Percentiles rank a stretch among this genome's conserved stretches.
phyloP scores from a whole-genome alignment of 2,329 filamentous ascomycete genomes.

The Eutypella sp. region DNA sequence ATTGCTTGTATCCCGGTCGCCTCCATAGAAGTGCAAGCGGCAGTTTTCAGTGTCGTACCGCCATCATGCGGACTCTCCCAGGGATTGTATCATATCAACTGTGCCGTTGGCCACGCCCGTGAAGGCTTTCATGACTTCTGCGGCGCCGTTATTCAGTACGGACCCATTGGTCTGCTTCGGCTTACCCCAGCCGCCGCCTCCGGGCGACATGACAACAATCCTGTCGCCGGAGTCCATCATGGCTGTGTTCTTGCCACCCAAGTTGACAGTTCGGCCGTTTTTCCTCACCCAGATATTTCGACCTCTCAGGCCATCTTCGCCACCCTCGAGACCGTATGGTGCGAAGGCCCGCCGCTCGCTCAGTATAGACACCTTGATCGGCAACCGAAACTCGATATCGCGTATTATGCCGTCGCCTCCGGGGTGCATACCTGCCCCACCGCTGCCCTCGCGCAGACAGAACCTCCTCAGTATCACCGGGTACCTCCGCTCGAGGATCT shows the following conservation, averaged over 20 bases:
- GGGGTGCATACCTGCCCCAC: slow-evolving; percentile 52
- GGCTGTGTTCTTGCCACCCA: slow-evolving; percentile 57
- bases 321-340: slow-evolving; percentile 68
- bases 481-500: slow-evolving; percentile 66
- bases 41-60: too few species aligned
- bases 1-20: too few species aligned
- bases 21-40: too few species aligned
- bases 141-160: background rate
- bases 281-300: slow-evolving; percentile 60
- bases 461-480: slow-evolving; percentile 63
- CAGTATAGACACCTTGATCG: slow-evolving; percentile 65
- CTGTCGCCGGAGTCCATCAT: slow-evolving; percentile 53
- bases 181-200: slow-evolving; percentile 48
- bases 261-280: slow-evolving; percentile 39
- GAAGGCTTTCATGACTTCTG: slow-evolving; percentile 13
- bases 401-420: slow-evolving; percentile 65
- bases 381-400: slow-evolving; percentile 68
- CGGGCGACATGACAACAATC: slow-evolving; percentile 56
- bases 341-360: slow-evolving; percentile 64
- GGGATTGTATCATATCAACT: slow-evolving; percentile 6
- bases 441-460: slow-evolving; percentile 49
- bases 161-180: background rate
- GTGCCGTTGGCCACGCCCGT: slow-evolving; percentile 4
- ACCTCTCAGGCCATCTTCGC: slow-evolving; percentile 59
- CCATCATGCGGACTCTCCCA: slow-evolving; percentile 8